Evolutionary conservation across 305 asterid species (phyloP).

Genomic region (Petunia hybrid): DNA sequence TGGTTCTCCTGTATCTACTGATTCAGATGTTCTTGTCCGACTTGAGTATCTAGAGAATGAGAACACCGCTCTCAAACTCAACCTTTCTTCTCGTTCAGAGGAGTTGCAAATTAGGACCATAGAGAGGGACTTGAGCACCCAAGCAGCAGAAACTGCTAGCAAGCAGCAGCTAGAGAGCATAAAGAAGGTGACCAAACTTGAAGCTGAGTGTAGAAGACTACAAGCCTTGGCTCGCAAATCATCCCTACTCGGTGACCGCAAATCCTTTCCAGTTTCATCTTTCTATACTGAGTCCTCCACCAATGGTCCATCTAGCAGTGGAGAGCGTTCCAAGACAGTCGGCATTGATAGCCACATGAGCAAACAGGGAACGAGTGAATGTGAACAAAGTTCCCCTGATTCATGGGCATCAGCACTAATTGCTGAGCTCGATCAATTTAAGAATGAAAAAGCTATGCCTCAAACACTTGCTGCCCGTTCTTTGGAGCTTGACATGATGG

Average conservation of each 20-base stretch:
- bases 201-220: constrained; percentile 70
- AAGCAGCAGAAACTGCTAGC: constrained; percentile 83
- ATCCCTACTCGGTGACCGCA: constrained; percentile 43
- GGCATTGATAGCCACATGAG: constrained; percentile 41
- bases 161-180: constrained; percentile 75
- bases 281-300: constrained; percentile 61
- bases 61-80: constrained; percentile 58
- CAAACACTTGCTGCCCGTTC: constrained; percentile 46
- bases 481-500: constrained; percentile 78
- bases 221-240: constrained; percentile 59
- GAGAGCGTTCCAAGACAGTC: constrained; percentile 48
- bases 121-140: constrained; percentile 80
- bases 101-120: constrained; percentile 54
- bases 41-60: constrained; percentile 63
- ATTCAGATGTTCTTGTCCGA: constrained; percentile 42
- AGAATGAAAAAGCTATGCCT: constrained; percentile 52
- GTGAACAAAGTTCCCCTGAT: constrained; percentile 53
- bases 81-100: constrained; percentile 53
- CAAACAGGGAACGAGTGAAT: constrained; percentile 48
- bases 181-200: constrained; percentile 73
- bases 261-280: constrained; percentile 46
- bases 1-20: constrained; percentile 41
- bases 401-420: constrained; percentile 75
- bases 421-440: constrained; percentile 72
- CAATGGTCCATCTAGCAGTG: constrained; percentile 65